Evolutionary conservation across 495 filamentous ascomycete species (phyloP).

Genomic region (Bryoglossum gracile): DNA sequence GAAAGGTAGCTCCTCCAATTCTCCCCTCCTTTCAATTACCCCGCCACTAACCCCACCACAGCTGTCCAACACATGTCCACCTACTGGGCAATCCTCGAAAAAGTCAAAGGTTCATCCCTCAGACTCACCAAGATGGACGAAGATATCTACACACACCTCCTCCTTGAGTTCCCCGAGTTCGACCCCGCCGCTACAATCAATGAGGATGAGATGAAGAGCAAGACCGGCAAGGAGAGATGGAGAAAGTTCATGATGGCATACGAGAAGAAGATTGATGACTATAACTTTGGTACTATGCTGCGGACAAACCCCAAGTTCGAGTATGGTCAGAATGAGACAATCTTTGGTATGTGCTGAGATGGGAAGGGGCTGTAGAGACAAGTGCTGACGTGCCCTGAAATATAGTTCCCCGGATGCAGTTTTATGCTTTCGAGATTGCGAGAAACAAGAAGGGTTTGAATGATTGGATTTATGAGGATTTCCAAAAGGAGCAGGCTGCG

Average conservation of each 20-base stretch:
- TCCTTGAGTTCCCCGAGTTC: constrained; percentile 83
- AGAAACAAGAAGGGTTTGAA: constrained; percentile 85
- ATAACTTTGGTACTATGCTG: constrained; percentile 94
- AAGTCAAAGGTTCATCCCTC: constrained; percentile 73
- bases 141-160: constrained; percentile 86
- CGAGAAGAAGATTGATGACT: constrained; percentile 88
- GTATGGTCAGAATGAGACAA: constrained; percentile 82
- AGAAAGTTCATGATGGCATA: constrained; percentile 89
- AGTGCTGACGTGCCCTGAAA: constrained; percentile 12
- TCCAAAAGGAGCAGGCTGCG: constrained; percentile 37
- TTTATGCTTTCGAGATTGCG: constrained; percentile 94
- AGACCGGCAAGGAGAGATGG: constrained; percentile 92
- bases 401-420: constrained; percentile 90
- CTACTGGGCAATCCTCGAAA: constrained; percentile 94
- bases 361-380: neutral
- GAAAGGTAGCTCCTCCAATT: constrained; percentile 52
- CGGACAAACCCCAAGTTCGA: constrained; percentile 69
- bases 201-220: constrained; percentile 97
- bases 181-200: constrained; percentile 71
- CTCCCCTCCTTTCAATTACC: neutral
- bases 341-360: constrained; percentile 58
- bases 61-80: constrained; percentile 92
- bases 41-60: constrained; percentile 29
- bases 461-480: constrained; percentile 90
- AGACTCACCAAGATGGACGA: constrained; percentile 90